phyloP scores from a whole-genome alignment of 2,329 filamentous ascomycete species.

The Metarhizium robertsii region DNA sequence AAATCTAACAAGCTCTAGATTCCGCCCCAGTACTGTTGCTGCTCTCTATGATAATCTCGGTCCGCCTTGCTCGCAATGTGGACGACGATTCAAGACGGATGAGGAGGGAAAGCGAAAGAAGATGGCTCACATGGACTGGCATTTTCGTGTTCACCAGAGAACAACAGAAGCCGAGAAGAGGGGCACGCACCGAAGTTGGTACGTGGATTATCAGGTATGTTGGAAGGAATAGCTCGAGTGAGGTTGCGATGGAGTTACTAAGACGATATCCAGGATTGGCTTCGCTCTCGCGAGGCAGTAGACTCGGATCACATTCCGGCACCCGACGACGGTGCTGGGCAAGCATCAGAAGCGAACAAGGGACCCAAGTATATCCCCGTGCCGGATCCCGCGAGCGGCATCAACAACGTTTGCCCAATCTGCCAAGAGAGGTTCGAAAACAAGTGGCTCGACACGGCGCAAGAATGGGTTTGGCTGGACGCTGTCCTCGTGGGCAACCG shows the following conservation, averaged over 20 bases:
- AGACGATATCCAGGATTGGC: conserved; percentile 62
- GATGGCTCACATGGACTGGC: conserved; percentile 92
- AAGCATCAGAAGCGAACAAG: conserved; percentile 27
- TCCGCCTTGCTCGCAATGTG: conserved; percentile 85
- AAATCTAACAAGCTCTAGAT: conserved; percentile 32
- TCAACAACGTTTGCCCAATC: conserved; percentile 78
- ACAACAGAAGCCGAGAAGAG: conserved; percentile 79
- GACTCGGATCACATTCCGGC: conserved; percentile 46
- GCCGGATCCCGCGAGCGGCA: conserved; percentile 65
- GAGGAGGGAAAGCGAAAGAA: conserved; percentile 77
- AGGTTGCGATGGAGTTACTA: conserved; percentile 9
- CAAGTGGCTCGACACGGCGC: conserved; percentile 82
- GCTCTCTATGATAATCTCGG: conserved; percentile 73
- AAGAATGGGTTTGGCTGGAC: conserved; percentile 97
- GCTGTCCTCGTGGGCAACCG: conserved; percentile 67
- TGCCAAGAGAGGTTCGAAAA: conserved; percentile 94
- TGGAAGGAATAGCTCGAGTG: neutral
- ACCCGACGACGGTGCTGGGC: conserved; percentile 22
- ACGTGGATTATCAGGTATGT: conserved; percentile 75
- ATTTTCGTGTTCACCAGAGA: conserved; percentile 86
- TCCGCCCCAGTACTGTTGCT: conserved; percentile 64
- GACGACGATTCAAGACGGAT: conserved; percentile 71
- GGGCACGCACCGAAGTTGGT: conserved; percentile 89
- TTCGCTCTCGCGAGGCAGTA: conserved; percentile 71
- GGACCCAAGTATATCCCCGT: conserved; percentile 67